These are phyloP conservation scores for Nicotiana sylvestris DNA, from an alignment of 257 asterid species.

Conservation along the genomic window DNA sequence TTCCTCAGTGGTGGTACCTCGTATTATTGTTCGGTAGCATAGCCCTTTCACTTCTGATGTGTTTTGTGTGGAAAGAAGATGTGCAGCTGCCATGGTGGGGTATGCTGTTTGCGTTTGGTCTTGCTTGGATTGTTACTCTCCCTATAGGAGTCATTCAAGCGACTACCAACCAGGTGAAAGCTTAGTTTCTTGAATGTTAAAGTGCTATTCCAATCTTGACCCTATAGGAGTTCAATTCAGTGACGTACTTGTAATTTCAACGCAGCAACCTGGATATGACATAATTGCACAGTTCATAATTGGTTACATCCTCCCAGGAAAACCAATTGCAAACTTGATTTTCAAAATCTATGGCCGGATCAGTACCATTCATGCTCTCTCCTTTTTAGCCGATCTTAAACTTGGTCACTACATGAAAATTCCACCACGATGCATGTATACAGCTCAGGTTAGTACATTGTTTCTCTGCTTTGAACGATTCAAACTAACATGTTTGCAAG, in stretches of 20 bases:
- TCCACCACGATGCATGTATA: constrained; percentile 85
- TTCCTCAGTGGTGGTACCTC: constrained; percentile 92
- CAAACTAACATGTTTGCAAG: background rate
- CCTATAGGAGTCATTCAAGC: constrained; percentile 97
- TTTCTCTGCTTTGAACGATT: background rate
- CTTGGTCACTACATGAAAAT: constrained; percentile 98
- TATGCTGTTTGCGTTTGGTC: constrained; percentile 67
- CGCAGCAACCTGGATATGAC: constrained; percentile 98
- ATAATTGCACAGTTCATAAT: constrained; percentile 87
- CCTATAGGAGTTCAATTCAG: background rate
- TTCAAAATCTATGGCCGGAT: constrained; percentile 95
- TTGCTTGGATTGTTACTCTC: constrained; percentile 83
- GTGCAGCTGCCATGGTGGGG: constrained; percentile 99
- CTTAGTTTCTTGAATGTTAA: background rate
- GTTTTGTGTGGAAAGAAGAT: constrained; percentile 71
- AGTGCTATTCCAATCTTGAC: background rate
- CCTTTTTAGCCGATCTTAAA: constrained; percentile 87
- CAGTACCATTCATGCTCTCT: constrained; percentile 81
- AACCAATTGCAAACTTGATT: constrained; percentile 82
- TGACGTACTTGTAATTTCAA: background rate
- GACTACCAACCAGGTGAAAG: constrained; percentile 76
- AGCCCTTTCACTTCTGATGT: constrained; percentile 54
- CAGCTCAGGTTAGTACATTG: constrained; percentile 59
- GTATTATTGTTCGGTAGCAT: constrained; percentile 59
- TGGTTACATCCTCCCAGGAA: constrained; percentile 85